These are phyloP conservation scores for Priceomyces carsonii DNA, from an alignment of 805 yeast genomes.

Conservation along the genomic window DNA sequence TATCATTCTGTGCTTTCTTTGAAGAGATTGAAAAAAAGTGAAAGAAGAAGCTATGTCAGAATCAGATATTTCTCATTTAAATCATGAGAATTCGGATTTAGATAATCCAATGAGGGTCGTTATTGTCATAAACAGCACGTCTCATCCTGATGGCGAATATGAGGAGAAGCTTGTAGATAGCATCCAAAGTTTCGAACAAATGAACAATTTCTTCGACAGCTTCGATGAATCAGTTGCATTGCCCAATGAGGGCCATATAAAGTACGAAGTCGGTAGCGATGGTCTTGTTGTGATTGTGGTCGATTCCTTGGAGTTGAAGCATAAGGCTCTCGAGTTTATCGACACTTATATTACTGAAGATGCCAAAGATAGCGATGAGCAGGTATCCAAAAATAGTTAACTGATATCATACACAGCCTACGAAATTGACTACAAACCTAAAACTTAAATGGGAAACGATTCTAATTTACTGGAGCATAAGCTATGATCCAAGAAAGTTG, in stretches of 20 bases:
- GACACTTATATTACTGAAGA: conserved; percentile 30
- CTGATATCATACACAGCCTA: too few relatives aligned
- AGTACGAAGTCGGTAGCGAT: conserved; percentile 62
- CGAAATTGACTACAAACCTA: too few relatives aligned
- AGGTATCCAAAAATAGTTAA: too few relatives aligned
- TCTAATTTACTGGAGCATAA: too few relatives aligned
- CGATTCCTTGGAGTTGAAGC: conserved; percentile 38
- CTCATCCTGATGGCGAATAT: conserved; percentile 43
- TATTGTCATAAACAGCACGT: conserved; percentile 39
- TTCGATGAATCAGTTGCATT: conserved; percentile 53
- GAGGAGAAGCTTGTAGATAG: conserved; percentile 49
- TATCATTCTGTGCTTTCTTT: too few relatives aligned
- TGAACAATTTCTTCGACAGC: conserved; percentile 52
- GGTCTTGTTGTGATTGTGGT: conserved; percentile 60
- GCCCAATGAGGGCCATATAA: conserved; percentile 55
- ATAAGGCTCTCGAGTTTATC: conserved; percentile 42
- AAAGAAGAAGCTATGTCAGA: neutral
- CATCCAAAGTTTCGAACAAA: conserved; percentile 47
- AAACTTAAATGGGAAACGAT: too few relatives aligned
- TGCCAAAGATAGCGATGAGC: conserved; percentile 2
- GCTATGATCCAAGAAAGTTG: too few relatives aligned
- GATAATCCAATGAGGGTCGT: conserved; percentile 50
- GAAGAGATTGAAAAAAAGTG: neutral
- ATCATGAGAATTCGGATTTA: conserved; percentile 28
- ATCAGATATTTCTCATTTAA: conserved; percentile 10